A percentile compares a stretch with the other conserved stretches of the same genome.
These are phyloP conservation scores for Ramaria rubella DNA, from an alignment of 768 basidiomycete genomes.

Conservation along the genomic window DNA sequence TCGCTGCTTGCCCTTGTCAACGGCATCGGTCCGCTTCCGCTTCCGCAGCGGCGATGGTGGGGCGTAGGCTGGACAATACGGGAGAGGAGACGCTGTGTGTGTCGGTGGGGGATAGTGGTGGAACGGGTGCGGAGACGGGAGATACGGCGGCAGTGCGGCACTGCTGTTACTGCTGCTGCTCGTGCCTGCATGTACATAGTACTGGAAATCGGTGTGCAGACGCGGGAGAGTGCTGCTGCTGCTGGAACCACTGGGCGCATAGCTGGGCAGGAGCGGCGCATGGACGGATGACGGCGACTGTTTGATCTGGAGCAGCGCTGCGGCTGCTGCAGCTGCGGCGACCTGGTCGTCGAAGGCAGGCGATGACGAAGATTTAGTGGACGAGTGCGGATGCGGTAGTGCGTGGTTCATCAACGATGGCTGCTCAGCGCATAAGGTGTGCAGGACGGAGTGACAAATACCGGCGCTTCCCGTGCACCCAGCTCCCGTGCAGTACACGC, in stretches of 20 bases:
- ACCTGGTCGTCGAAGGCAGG: background rate
- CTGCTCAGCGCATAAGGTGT: too few species aligned
- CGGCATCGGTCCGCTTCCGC: background rate
- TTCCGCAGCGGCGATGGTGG: background rate
- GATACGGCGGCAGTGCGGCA: conserved; percentile 25
- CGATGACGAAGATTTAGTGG: too few species aligned
- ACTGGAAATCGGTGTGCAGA: background rate
- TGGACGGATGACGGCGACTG: background rate
- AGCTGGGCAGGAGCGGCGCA: background rate
- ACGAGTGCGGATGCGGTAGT: too few species aligned
- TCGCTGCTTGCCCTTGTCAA: background rate
- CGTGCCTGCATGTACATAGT: background rate
- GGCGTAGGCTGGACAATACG: background rate
- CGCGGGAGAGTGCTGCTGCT: background rate
- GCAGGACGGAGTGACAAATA: too few species aligned
- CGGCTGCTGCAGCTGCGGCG: background rate
- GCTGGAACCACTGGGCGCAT: background rate
- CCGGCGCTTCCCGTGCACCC: too few species aligned
- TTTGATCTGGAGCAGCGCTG: background rate
- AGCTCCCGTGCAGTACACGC: too few species aligned
- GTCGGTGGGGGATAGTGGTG: background rate
- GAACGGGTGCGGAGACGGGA: conserved; percentile 37
- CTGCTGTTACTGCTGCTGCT: background rate
- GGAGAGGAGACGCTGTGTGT: background rate
- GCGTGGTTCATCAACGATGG: too few species aligned